Evolutionary conservation across 192 early-diverging fungal genomes (phyloP).

Genomic region (Phlyctochytrium bullatum): DNA sequence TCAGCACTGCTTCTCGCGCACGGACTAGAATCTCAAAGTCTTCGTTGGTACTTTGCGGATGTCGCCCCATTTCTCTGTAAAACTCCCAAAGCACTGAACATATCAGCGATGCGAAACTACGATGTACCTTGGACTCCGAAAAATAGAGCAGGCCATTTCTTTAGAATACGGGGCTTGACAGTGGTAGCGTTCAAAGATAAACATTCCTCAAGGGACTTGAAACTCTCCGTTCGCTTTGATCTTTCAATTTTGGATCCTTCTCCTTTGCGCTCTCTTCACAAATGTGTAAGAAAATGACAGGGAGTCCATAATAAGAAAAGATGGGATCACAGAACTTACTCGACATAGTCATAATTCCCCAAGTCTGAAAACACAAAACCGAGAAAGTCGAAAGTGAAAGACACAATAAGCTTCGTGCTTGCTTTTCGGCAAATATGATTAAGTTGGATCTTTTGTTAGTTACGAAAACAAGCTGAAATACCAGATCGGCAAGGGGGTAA

Average conservation of each 20-base stretch:
- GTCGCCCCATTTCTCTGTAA: slow-evolving; percentile 16
- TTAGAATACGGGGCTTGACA: slow-evolving; percentile 21
- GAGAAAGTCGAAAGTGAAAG: slow-evolving; percentile 67
- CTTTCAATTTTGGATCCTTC: slow-evolving; percentile 34
- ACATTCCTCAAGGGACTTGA: slow-evolving; percentile 18
- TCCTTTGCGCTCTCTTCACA: slow-evolving; percentile 21
- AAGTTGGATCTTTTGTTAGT: slow-evolving; percentile 40
- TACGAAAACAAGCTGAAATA: slow-evolving; percentile 4
- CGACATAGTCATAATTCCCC: slow-evolving; percentile 52
- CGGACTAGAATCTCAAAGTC: slow-evolving; percentile 40
- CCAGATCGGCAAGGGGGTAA: slow-evolving; percentile 45
- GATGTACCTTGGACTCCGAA: slow-evolving; percentile 32
- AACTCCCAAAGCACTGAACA: slow-evolving; percentile 38
- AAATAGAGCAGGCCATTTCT: slow-evolving; percentile 27
- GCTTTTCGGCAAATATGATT: slow-evolving; percentile 62
- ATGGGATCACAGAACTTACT: slow-evolving; percentile 27
- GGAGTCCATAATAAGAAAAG: too few species aligned
- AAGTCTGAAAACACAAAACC: slow-evolving; percentile 91
- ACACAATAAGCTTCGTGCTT: slow-evolving; percentile 61
- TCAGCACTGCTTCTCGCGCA: background rate
- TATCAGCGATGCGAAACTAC: background rate
- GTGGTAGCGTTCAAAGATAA: background rate
- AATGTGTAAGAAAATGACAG: too few species aligned
- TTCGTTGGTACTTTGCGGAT: slow-evolving; percentile 19
- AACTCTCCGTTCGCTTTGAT: slow-evolving; percentile 41